These are phyloP conservation scores for Limnomonas spitsbergensis DNA, from an alignment of 139 green algal species.

Conservation along the genomic window DNA sequence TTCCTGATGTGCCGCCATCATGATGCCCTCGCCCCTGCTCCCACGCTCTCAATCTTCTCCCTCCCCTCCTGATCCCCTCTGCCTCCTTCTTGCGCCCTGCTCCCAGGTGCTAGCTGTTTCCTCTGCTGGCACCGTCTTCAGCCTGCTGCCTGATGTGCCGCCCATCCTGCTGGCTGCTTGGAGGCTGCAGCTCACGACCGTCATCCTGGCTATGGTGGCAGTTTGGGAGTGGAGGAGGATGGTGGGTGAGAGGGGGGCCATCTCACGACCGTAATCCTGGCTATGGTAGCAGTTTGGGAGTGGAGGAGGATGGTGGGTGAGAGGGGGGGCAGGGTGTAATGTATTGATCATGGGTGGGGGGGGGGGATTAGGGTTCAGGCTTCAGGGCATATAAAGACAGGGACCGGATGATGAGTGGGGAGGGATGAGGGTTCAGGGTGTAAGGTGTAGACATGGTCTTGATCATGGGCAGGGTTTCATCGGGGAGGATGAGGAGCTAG, in stretches of 20 bases:
- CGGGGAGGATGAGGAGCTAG: too few relatives aligned
- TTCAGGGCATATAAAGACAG: neutral
- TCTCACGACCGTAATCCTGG: neutral
- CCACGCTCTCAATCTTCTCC: neutral
- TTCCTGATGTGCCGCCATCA: neutral
- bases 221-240: slow-evolving; percentile 46
- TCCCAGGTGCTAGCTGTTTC: slow-evolving; percentile 55
- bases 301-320: slow-evolving; percentile 35
- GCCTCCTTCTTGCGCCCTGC: neutral
- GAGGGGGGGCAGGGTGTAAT: neutral
- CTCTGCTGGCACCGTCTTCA: slow-evolving; percentile 62
- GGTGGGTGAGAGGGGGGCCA: neutral
- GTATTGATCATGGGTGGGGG: slow-evolving; percentile 4
- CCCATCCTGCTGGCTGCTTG: slow-evolving; percentile 67
- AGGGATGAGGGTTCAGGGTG: too few relatives aligned
- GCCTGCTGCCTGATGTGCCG: slow-evolving; percentile 54
- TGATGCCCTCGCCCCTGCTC: neutral
- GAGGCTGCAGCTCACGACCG: slow-evolving; percentile 62
- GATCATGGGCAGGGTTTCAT: too few relatives aligned
- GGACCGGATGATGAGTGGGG: neutral
- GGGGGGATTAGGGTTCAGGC: neutral
- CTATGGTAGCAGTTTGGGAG: slow-evolving; percentile 26
- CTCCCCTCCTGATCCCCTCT: neutral
- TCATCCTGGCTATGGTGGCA: slow-evolving; percentile 45
- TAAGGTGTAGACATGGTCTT: too few relatives aligned